phyloP scores from a whole-genome alignment of 1,284 basidiomycete genomes.

The Sphagnurus paluster region DNA sequence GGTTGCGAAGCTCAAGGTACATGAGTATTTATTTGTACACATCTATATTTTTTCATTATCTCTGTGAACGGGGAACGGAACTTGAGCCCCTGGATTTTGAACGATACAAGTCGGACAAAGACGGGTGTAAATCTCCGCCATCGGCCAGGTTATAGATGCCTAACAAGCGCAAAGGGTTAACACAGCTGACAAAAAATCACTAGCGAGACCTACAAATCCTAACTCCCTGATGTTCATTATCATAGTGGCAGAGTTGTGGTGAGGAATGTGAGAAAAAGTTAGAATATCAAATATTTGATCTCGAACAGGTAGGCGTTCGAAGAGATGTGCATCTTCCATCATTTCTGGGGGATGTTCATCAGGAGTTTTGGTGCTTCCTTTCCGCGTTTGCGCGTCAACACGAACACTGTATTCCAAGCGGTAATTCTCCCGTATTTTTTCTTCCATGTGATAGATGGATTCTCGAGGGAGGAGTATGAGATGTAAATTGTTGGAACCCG shows the following conservation, averaged over 20 bases:
- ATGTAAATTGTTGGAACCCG: conserved; percentile 57
- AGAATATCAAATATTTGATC: conserved; percentile 68
- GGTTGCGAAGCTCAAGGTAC: conserved; percentile 1
- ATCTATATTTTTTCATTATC: not conserved
- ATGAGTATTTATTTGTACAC: not conserved
- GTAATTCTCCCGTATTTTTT: conserved; percentile 44
- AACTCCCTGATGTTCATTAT: conserved; percentile 54
- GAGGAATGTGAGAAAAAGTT: conserved; percentile 62
- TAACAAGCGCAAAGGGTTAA: conserved; percentile 25
- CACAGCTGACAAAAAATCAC: conserved; percentile 4
- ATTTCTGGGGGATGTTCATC: conserved; percentile 3
- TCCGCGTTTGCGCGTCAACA: conserved; percentile 6
- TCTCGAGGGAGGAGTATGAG: conserved; percentile 65
- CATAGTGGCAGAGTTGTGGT: conserved; percentile 53
- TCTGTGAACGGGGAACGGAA: conserved; percentile 5
- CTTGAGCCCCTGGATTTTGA: conserved; percentile 28
- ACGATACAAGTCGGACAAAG: conserved; percentile 63
- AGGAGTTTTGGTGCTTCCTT: not conserved
- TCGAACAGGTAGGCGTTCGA: conserved; percentile 65
- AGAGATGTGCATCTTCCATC: conserved; percentile 35
- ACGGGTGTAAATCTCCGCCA: conserved; percentile 65
- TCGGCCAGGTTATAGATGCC: conserved; percentile 71
- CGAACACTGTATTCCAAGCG: conserved; percentile 13
- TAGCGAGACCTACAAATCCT: conserved; percentile 53
- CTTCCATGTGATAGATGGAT: conserved; percentile 49